Conservation (phyloP, 495 filamentous ascomycete species). For the Lasiosphaeriaceae sp. region DNA sequence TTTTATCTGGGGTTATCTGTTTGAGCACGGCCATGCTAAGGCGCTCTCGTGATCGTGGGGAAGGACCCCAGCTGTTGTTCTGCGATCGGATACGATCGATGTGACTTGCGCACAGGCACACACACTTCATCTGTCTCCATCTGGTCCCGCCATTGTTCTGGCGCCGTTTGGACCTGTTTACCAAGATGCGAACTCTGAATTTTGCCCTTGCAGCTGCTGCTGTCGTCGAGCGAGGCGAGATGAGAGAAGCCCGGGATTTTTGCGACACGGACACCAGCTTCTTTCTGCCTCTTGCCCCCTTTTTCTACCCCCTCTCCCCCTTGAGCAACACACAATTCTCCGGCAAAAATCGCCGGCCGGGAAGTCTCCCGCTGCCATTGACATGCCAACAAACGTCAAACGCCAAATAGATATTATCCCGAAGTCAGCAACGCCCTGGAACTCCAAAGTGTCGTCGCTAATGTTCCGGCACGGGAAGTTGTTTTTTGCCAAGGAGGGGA, state of each 20-base stretch:
- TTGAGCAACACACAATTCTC: background rate
- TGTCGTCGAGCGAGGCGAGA: background rate
- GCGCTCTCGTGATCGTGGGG: background rate
- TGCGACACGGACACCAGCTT: too few species aligned
- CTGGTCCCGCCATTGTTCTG: background rate
- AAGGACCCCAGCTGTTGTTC: too few species aligned
- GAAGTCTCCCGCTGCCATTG: background rate
- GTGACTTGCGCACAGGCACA: background rate
- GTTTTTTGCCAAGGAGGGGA: background rate
- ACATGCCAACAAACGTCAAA: constrained; percentile 15
- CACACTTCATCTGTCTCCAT: background rate
- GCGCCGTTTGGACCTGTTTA: too few species aligned
- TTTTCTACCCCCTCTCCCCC: background rate
- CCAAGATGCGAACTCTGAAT: too few species aligned
- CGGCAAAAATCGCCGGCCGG: constrained; percentile 11
- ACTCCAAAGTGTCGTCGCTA: background rate
- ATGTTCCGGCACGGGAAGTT: constrained; percentile 1
- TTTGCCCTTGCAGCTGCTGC: too few species aligned
- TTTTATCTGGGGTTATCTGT: background rate
- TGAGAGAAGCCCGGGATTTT: background rate
- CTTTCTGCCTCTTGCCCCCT: background rate
- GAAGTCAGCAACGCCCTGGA: background rate
- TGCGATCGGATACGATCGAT: background rate
- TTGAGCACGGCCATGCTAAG: background rate
- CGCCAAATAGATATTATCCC: constrained; percentile 6